These are phyloP conservation scores for Cruciata laevipes DNA, from an alignment of 257 asterid species.

Conservation along the genomic window DNA sequence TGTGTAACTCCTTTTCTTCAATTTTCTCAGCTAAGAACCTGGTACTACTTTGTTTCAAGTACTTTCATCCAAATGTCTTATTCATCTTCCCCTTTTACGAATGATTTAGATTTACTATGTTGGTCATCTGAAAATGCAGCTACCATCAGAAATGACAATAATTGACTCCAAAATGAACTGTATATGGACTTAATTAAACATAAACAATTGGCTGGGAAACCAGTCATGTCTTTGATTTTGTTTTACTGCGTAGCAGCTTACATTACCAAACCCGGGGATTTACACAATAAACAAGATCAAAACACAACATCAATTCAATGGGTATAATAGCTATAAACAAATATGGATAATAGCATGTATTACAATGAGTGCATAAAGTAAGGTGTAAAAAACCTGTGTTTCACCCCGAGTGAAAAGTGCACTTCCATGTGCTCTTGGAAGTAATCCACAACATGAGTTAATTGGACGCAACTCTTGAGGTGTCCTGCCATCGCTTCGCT, in stretches of 20 bases:
- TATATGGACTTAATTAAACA: not conserved
- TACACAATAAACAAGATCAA: not conserved
- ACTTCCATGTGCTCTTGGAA: conserved; percentile 99
- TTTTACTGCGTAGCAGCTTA: not conserved
- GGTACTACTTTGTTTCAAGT: not conserved
- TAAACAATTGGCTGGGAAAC: not conserved
- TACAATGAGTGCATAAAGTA: not conserved
- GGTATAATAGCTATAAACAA: not conserved
- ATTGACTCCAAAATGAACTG: not conserved
- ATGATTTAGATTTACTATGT: not conserved
- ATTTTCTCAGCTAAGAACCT: not conserved
- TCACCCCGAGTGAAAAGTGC: conserved; percentile 98
- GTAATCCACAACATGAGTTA: conserved; percentile 75
- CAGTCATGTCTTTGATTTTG: not conserved
- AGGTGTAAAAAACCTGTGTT: conserved; percentile 62
- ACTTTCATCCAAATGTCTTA: not conserved
- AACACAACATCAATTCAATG: not conserved
- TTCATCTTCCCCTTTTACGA: not conserved
- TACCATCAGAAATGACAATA: not conserved
- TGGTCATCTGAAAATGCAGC: not conserved
- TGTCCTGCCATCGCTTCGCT: conserved; percentile 87
- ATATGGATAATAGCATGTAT: not conserved
- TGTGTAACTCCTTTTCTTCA: not conserved
- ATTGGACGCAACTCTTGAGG: conserved; percentile 70
- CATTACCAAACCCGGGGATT: not conserved